Evolutionary conservation across 768 basidiomycete species (phyloP).

Genomic region (Boletus subparvulus): DNA sequence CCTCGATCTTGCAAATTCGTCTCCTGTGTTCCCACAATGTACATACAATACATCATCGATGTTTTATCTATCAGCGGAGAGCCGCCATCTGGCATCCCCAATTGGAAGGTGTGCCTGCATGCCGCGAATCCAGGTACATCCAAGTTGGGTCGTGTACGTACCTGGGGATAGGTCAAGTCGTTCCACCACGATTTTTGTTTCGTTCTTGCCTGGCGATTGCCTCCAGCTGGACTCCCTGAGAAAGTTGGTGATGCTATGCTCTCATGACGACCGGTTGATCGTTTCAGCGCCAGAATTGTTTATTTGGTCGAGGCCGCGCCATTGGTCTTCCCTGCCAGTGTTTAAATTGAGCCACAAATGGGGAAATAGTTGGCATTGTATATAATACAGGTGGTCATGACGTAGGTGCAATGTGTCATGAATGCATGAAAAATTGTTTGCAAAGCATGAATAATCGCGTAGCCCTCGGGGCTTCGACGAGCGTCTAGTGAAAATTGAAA

Average conservation of each 20-base stretch:
- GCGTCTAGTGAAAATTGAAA: conserved; percentile 3
- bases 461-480: background rate
- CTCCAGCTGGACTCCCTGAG: background rate
- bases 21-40: background rate
- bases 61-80: background rate
- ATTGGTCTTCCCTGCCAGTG: too few species aligned
- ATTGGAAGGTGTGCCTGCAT: background rate
- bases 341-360: too few species aligned
- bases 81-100: background rate
- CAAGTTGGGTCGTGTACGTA: too few species aligned
- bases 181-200: background rate
- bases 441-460: background rate
- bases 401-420: background rate
- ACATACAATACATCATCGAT: conserved; percentile 8
- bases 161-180: background rate
- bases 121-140: background rate
- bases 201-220: background rate
- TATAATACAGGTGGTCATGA: conserved; percentile 3
- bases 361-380: background rate
- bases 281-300: background rate
- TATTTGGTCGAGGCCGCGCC: too few species aligned
- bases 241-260: background rate
- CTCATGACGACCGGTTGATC: background rate
- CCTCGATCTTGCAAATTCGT: background rate
- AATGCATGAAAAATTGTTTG: background rate